Percentiles rank a stretch among this genome's conserved stretches.
These are phyloP conservation scores for Geosmithia morbida DNA, from an alignment of 2,329 filamentous ascomycete species.

Conservation along the genomic window DNA sequence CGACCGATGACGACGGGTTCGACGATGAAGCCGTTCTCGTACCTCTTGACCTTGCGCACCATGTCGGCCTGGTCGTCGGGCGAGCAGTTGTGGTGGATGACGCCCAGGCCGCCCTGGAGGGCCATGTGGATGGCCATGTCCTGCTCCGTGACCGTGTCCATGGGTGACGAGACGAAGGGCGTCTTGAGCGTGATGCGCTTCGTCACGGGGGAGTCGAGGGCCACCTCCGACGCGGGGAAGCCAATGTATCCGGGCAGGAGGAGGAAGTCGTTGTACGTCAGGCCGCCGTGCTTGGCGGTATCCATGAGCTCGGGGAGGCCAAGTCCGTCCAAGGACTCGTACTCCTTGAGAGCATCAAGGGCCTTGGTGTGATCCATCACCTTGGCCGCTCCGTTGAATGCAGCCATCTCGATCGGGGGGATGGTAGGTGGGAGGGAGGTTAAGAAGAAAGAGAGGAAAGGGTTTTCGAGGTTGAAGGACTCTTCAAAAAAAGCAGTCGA, in stretches of 20 bases:
- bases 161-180: slow-evolving; percentile 91
- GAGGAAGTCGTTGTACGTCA: slow-evolving; percentile 99
- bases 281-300: slow-evolving; percentile 78
- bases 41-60: slow-evolving; percentile 98
- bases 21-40: slow-evolving; percentile 97
- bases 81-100: slow-evolving; percentile 99
- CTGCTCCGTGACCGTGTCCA: slow-evolving; percentile 99
- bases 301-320: slow-evolving; percentile 77
- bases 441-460: slow-evolving; percentile 6
- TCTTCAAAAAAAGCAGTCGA: slow-evolving; percentile 1
- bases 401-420: slow-evolving; percentile 64
- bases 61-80: slow-evolving; percentile 94
- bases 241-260: slow-evolving; percentile 95
- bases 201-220: slow-evolving; percentile 81
- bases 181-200: slow-evolving; percentile 95
- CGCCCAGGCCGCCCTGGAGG: slow-evolving; percentile 73
- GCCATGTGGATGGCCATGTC: slow-evolving; percentile 99
- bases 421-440: slow-evolving; percentile 7
- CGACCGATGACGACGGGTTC: slow-evolving; percentile 88
- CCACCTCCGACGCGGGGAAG: slow-evolving; percentile 82
- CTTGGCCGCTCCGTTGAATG: slow-evolving; percentile 37
- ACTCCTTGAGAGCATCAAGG: slow-evolving; percentile 68
- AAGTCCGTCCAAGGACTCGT: slow-evolving; percentile 71
- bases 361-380: slow-evolving; percentile 63
- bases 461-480: slow-evolving; percentile 26